phyloP scores from a whole-genome alignment of 345 rosid genomes.

The Microcos paniculata region DNA sequence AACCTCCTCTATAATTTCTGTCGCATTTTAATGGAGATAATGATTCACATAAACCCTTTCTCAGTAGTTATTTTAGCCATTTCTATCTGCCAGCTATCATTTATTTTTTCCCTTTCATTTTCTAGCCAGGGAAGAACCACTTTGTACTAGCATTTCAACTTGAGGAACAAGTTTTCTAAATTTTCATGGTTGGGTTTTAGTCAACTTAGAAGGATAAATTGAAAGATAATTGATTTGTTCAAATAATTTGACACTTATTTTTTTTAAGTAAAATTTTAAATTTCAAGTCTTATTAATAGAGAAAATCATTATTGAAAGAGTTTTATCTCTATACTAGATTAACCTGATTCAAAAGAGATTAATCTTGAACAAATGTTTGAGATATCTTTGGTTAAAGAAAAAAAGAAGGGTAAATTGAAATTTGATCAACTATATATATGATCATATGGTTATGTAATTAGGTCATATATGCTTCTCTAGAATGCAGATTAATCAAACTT shows the following conservation, averaged over 20 bases:
- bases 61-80: not conserved
- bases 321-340: no score
- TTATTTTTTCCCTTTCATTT: not conserved
- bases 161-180: not conserved
- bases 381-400: no score
- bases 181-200: not conserved
- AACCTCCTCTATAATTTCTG: not conserved
- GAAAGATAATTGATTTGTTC: no score
- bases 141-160: not conserved
- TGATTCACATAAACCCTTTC: not conserved
- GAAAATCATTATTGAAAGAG: no score
- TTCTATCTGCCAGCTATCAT: not conserved
- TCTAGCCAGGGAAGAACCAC: not conserved
- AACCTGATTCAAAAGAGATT: no score
- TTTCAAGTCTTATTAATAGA: no score
- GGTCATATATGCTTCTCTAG: not conserved
- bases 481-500: not conserved
- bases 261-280: no score
- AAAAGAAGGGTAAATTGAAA: no score
- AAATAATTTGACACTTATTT: no score
- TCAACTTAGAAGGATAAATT: not conserved
- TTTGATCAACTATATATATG: no score
- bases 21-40: constrained; percentile 1
- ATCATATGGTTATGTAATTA: not conserved
- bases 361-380: no score